Percentiles rank a stretch among this genome's conserved stretches.
Evolutionary conservation across 2,329 filamentous ascomycete species (phyloP).

Genomic region (Hymenoscyphus fraxineus): DNA sequence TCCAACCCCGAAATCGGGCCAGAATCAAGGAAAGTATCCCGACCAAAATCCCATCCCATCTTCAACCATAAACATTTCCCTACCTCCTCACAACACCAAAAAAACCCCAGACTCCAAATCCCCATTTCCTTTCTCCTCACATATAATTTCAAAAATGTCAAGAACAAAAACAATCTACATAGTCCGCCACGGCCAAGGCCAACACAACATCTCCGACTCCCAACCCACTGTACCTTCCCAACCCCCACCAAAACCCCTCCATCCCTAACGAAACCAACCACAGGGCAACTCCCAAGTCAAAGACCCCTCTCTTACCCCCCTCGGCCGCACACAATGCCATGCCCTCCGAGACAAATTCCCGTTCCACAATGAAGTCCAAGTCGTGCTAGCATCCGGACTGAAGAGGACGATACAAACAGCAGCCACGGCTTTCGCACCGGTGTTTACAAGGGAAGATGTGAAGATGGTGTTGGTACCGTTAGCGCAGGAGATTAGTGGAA

Average conservation of each 20-base stretch:
- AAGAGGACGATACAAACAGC: conserved; percentile 77
- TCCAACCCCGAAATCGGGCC: background rate
- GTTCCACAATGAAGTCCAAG: conserved; percentile 58
- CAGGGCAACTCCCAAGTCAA: conserved; percentile 19
- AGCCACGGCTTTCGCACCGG: conserved; percentile 54
- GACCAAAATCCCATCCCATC: background rate
- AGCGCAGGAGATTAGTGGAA: conserved; percentile 21
- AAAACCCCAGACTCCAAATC: background rate
- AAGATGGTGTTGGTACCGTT: conserved; percentile 17
- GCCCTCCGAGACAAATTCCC: conserved; percentile 60
- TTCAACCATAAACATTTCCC: background rate
- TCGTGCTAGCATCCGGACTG: conserved; percentile 73
- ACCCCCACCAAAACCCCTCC: background rate
- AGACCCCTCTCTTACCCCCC: conserved; percentile 71
- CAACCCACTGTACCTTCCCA: conserved; percentile 5
- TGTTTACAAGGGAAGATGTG: conserved; percentile 14
- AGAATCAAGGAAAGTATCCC: background rate
- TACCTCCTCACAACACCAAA: background rate
- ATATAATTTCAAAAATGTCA: background rate
- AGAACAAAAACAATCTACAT: conserved; percentile 19
- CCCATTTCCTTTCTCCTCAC: background rate
- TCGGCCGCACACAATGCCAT: conserved; percentile 72
- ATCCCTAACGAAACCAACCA: background rate
- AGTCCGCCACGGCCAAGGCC: conserved; percentile 71
- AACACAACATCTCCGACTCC: conserved; percentile 63